Base-by-base conservation (phyloP, 345 rosid genomes). In the Lepidium sativum region DNA sequence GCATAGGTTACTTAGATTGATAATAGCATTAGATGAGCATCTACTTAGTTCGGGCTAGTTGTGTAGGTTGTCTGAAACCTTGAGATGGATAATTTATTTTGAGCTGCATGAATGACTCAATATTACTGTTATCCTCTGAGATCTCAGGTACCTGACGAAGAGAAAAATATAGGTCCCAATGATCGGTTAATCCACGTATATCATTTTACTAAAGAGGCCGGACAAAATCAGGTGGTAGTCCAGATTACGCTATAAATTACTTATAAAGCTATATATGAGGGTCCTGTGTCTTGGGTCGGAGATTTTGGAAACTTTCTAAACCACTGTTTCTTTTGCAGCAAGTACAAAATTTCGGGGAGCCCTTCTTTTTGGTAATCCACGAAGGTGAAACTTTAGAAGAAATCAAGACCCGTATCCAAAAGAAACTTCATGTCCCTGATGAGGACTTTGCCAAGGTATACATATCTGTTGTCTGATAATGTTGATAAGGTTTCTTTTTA, bases 321-420 rank as follows among this genome's bases (percentile, higher is more conserved):
- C 62, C 13, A 55, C 49, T 68, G 38, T 45, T 54, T 66, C 60
- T 40, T 65, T 11, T 67, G 71, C 81, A 94, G 92, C 96, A 94
- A 79, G 83, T 94, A 33, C 96, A 90, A 54, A 88, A 90, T 70
- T 94, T 94, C 47, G 99, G 99, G 3, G 99, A 94, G 63, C 99
- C 99, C 9, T 94, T 94, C 79, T 86, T 94, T 79, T 72, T 90
- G 79, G 95, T 88, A 33, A 86, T 94, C 75, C 96, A 75, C 64
- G 99, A 90, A 69, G 92, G 87, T 63, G 99, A 94, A 78, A 90
- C 87, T 21, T 77, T 94, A 60, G 82, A 85, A 73, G 95, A 86
- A 68, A 82, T 85, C 18, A 94, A 88, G 78, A 64, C 51, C 37
- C 87, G 96, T 52, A 67, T 90, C 67, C 99, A 88, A 60, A 90